Percentiles rank a stretch among this genome's conserved stretches.
These are phyloP conservation scores for Guyanaporus albipodus DNA, from an alignment of 768 basidiomycete species.

Conservation along the genomic window DNA sequence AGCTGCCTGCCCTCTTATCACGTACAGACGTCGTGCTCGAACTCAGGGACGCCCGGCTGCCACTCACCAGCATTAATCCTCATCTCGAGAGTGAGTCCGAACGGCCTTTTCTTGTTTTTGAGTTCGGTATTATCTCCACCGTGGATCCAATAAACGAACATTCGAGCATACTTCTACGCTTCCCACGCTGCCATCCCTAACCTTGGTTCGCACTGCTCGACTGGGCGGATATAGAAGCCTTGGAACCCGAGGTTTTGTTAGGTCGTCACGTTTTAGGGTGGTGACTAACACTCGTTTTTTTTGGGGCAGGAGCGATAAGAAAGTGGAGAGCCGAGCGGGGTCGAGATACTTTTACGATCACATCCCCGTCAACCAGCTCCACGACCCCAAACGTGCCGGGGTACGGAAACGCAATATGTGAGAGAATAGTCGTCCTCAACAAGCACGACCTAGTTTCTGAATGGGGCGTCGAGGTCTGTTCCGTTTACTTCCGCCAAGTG, in stretches of 20 bases:
- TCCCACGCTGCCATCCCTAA: slow-evolving; percentile 21
- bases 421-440: slow-evolving; percentile 87
- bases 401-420: slow-evolving; percentile 46
- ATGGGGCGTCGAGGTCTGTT: slow-evolving; percentile 78
- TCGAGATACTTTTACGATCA: slow-evolving; percentile 43
- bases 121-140: slow-evolving; percentile 1
- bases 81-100: slow-evolving; percentile 69
- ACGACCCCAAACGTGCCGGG: slow-evolving; percentile 9
- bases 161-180: slow-evolving; percentile 20
- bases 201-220: slow-evolving; percentile 12
- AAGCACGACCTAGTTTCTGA: slow-evolving; percentile 89
- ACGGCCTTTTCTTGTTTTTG: neutral
- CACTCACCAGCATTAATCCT: slow-evolving; percentile 90
- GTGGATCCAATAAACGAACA: slow-evolving; percentile 1
- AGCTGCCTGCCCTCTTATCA: slow-evolving; percentile 70
- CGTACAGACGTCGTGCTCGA: slow-evolving; percentile 92
- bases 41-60: slow-evolving; percentile 88
- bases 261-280: slow-evolving; percentile 11
- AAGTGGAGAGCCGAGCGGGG: slow-evolving; percentile 70
- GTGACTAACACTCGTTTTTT: slow-evolving; percentile 19
- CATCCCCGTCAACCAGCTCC: slow-evolving; percentile 31
- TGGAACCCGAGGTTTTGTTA: slow-evolving; percentile 7
- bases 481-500: slow-evolving; percentile 6
- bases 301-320: slow-evolving; percentile 56
- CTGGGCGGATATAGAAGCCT: slow-evolving; percentile 9